A percentile compares a stretch with the other conserved stretches of the same genome.
Evolutionary conservation across 441 rosid species (phyloP).

Genomic region (Erodium moschatum): DNA sequence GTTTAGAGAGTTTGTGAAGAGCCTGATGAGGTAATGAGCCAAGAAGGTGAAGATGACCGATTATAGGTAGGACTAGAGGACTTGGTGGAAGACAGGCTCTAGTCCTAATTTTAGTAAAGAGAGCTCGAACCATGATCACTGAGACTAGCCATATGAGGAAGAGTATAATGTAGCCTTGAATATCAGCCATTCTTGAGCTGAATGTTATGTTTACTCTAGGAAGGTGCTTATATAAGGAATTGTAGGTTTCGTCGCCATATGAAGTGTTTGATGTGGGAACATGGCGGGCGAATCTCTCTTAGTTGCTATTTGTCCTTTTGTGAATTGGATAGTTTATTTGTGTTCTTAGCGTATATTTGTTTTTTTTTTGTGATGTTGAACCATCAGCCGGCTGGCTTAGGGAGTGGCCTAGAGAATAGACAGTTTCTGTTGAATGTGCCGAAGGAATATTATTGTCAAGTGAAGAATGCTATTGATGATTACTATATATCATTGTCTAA

Average conservation of each 20-base stretch:
- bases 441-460: no score
- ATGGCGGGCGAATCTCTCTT: no score
- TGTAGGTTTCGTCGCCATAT: no score
- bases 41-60: slow-evolving; percentile 55
- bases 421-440: background rate
- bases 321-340: background rate
- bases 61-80: slow-evolving; percentile 42
- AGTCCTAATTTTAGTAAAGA: slow-evolving; percentile 21
- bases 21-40: slow-evolving; percentile 49
- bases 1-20: slow-evolving; percentile 42
- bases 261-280: no score
- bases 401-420: background rate
- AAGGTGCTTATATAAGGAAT: background rate
- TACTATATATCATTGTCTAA: background rate
- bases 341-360: background rate
- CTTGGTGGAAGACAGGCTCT: slow-evolving; percentile 34
- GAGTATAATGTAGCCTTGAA: slow-evolving; percentile 24
- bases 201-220: background rate
- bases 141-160: slow-evolving; percentile 32
- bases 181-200: slow-evolving; percentile 26
- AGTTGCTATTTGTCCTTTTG: background rate
- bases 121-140: slow-evolving; percentile 20
- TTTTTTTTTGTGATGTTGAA: background rate
- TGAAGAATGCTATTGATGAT: background rate
- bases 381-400: background rate